Percentiles rank a stretch among this genome's conserved stretches.
phyloP scores from a whole-genome alignment of 768 basidiomycete genomes.

The Phallus indusiatus region DNA sequence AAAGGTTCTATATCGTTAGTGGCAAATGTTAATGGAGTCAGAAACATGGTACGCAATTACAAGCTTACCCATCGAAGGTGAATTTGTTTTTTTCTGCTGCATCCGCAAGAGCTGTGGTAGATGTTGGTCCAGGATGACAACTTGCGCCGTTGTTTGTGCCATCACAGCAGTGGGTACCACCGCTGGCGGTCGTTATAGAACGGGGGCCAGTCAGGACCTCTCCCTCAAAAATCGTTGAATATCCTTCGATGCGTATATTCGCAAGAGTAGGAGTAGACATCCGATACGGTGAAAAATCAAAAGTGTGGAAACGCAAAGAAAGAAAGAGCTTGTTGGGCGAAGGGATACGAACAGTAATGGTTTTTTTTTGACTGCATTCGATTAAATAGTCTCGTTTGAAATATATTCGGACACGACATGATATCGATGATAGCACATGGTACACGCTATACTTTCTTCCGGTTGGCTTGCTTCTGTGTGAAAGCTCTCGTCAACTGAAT shows the following conservation, averaged over 20 bases:
- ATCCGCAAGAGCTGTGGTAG: slow-evolving; percentile 35
- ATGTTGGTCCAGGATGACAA: slow-evolving; percentile 29
- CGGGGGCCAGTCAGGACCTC: slow-evolving; percentile 30
- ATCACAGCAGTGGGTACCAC: slow-evolving; percentile 34
- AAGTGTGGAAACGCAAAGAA: not conserved
- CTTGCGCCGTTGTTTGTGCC: slow-evolving; percentile 31
- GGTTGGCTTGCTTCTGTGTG: no score
- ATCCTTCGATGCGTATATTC: slow-evolving; percentile 31
- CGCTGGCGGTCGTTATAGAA: slow-evolving; percentile 27
- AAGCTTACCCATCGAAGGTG: slow-evolving; percentile 31
- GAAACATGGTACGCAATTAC: no score
- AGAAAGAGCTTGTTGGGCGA: no score
- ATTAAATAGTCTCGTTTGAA: no score
- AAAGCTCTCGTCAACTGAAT: no score
- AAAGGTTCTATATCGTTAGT: slow-evolving; percentile 26
- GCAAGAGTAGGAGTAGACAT: not conserved
- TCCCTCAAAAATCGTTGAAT: slow-evolving; percentile 31
- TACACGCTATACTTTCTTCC: no score
- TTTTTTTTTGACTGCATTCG: no score
- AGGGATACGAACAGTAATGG: no score
- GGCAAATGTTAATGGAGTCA: no score
- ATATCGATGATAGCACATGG: no score
- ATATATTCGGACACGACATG: no score
- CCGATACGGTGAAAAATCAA: not conserved
- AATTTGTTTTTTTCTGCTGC: slow-evolving; percentile 26